Percentiles rank a stretch among this genome's conserved stretches.
Evolutionary conservation across 495 filamentous ascomycete genomes (phyloP).

Genomic region (Recurvomyces mirabilis): DNA sequence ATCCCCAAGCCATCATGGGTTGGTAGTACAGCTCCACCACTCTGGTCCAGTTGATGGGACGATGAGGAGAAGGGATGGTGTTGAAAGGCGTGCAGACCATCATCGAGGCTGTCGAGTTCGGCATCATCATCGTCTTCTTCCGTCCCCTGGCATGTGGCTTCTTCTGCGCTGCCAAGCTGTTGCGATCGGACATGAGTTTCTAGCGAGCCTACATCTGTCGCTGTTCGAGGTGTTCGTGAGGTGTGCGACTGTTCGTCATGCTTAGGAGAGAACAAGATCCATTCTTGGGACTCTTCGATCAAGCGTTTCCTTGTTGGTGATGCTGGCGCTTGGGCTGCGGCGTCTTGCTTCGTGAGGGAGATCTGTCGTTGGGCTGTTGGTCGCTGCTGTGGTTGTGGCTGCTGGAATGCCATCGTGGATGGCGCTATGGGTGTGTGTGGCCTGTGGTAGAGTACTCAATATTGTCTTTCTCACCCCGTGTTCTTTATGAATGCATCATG

Average conservation of each 20-base stretch:
- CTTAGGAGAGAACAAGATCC: conserved; percentile 85
- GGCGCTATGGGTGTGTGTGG: not conserved
- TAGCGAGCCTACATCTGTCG: conserved; percentile 78
- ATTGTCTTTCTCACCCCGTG: too few species aligned
- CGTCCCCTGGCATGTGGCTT: conserved; percentile 35
- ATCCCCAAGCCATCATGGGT: conserved; percentile 84
- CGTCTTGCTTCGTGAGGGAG: conserved; percentile 35
- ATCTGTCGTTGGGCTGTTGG: conserved; percentile 46
- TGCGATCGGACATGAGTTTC: conserved; percentile 49
- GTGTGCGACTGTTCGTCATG: conserved; percentile 59
- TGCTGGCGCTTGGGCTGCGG: conserved; percentile 34
- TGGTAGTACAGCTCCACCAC: conserved; percentile 57
- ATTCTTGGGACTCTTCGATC: conserved; percentile 74
- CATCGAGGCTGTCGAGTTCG: conserved; percentile 84
- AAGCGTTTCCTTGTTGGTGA: conserved; percentile 27
- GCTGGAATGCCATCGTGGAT: conserved; percentile 69
- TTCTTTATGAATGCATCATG: too few species aligned
- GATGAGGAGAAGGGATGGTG: conserved; percentile 47
- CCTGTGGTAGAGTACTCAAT: too few species aligned
- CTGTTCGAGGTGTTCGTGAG: conserved; percentile 57
- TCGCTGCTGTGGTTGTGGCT: conserved; percentile 58
- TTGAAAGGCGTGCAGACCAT: conserved; percentile 76
- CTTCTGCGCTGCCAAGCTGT: conserved; percentile 38
- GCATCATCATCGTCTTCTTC: conserved; percentile 53
- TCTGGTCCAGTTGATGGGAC: conserved; percentile 40